Evolutionary conservation across 108 stramenopile genomes (phyloP), one percentile per base, ranked within the genome.

Genomic region (Fragilariopsis cylindrus): DNA sequence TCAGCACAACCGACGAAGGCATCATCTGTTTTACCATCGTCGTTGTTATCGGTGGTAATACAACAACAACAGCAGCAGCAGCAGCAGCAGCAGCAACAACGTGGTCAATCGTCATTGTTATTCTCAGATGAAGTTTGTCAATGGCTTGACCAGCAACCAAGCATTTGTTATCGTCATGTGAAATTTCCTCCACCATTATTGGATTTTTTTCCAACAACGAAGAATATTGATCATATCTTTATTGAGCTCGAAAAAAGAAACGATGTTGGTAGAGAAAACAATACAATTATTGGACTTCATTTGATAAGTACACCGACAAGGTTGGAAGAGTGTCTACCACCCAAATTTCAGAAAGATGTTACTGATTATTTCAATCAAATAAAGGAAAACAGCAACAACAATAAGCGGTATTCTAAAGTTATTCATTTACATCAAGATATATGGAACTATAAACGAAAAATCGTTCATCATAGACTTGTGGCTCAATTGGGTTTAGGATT

Each of bases 361-460:
- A 63, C 62, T n/a, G 62, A 63, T 44, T 63, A 63, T 41, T 63
- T 63, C 62, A 63, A 63, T 45, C 62, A 40, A 63, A 7, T n/a
- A 4, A 44, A 45, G 62, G 62, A 63, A 44, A 62, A 62, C 58
- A 39, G 58, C 11, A 30, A 21, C 5, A 4, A 7, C 58, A 40
- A 9, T 40, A 60, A 21, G 12, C 12, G 7, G 13, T 63, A 63
- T 63, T 30, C 62, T 4, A 73, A 73, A 63, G 18, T 90, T 5
- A 81, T 89, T 52, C 91, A 92, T 69, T 69, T 92, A 39, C 88
- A 89, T 78, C 82, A 89, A 83, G 91, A 92, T 69, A 79, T 84
- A 8, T 92, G 91, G 91, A 55, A 79, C 13, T 62, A 64, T 42
- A 77, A 82, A 60, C 66, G 69, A 3, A 45, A 66, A 5, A 88